These are phyloP conservation scores for Pseudopithomyces maydicus DNA, from an alignment of 2,329 filamentous ascomycete species.

Conservation along the genomic window DNA sequence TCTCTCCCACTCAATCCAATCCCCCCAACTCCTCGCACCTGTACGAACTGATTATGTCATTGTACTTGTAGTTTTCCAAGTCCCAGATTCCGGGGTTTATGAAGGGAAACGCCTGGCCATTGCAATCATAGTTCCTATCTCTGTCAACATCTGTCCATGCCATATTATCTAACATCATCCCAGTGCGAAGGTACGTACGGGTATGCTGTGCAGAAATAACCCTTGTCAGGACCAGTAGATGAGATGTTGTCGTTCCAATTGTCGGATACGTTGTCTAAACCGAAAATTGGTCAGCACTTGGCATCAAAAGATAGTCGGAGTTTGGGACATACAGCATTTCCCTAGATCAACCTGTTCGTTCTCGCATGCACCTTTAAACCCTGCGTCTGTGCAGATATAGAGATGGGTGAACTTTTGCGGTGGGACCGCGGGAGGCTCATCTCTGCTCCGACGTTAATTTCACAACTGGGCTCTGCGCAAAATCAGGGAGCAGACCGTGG, in stretches of 20 bases:
- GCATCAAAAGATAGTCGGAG: too few relatives aligned
- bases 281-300: neutral
- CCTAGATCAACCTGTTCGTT: conserved; percentile 19
- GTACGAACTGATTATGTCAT: conserved; percentile 23
- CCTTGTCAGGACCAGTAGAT: conserved; percentile 25
- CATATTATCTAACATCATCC: neutral
- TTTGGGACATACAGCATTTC: conserved; percentile 13
- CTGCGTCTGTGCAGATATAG: conserved; percentile 21
- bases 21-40: conserved; percentile 28
- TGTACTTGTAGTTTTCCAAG: conserved; percentile 21
- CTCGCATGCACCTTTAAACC: conserved; percentile 22
- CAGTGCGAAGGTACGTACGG: conserved; percentile 16
- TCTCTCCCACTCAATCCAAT: conserved; percentile 7
- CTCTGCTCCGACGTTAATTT: neutral
- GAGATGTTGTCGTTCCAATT: conserved; percentile 21
- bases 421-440: neutral
- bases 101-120: conserved; percentile 25
- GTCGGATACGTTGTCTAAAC: conserved; percentile 14
- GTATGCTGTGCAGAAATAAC: conserved; percentile 27
- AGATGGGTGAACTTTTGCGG: conserved; percentile 11
- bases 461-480: neutral
- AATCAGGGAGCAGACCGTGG: neutral
- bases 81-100: conserved; percentile 25
- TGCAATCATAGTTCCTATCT: conserved; percentile 18
- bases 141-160: neutral